These are phyloP conservation scores for Argentina anserina DNA, from an alignment of 306 rosid species.

Conservation along the genomic window DNA sequence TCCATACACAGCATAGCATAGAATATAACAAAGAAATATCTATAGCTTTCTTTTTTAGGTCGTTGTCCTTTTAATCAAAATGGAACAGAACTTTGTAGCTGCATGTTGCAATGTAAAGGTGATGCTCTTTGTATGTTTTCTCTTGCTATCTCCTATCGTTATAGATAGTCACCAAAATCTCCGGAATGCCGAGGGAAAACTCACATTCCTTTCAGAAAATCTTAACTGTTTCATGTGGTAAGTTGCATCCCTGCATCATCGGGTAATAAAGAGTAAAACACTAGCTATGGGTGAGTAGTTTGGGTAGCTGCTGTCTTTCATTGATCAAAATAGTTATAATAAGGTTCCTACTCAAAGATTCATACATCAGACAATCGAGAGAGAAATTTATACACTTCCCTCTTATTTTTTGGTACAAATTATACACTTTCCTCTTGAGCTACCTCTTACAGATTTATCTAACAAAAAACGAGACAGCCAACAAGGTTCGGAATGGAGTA, in stretches of 20 bases:
- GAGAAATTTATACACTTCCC: no score
- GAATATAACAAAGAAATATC: not conserved
- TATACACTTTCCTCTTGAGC: not conserved
- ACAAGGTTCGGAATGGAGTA: not conserved
- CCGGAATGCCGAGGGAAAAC: not conserved
- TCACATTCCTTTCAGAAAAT: not conserved
- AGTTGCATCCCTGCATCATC: not conserved
- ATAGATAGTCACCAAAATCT: not conserved
- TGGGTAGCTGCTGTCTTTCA: not conserved
- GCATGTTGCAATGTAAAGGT: slow-evolving; percentile 15
- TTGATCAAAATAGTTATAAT: not conserved
- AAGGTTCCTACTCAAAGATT: not conserved
- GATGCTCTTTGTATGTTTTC: not conserved
- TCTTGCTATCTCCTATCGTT: not conserved
- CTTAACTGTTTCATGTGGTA: not conserved
- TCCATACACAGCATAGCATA: slow-evolving; percentile 5
- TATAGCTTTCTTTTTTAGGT: not conserved
- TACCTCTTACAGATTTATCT: not conserved
- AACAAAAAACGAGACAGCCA: not conserved
- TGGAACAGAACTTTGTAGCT: not conserved
- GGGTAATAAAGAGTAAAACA: no score
- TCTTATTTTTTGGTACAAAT: no score
- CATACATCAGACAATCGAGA: no score
- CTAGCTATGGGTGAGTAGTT: no score
- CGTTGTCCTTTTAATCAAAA: not conserved